A percentile compares a stretch with the other conserved stretches of the same genome.
Evolutionary conservation across 345 rosid species (phyloP).

Genomic region (Brassica nigra): DNA sequence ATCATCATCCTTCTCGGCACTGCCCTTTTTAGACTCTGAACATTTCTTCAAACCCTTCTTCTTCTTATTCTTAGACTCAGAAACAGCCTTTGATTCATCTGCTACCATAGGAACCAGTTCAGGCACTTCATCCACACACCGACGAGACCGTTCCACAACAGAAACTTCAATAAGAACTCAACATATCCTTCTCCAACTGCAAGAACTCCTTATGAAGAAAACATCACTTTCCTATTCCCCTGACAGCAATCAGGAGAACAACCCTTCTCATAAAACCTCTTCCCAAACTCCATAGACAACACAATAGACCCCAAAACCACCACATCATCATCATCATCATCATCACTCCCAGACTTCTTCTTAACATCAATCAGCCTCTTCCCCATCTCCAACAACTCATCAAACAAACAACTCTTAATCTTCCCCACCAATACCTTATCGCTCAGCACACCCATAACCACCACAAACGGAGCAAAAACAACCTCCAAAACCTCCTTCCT

Average conservation of each 20-base stretch:
- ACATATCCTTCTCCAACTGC: conserved; percentile 73
- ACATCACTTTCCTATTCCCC: conserved; percentile 81
- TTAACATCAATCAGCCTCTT: conserved; percentile 55
- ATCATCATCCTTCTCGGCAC: conserved; percentile 33
- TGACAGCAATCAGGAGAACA: conserved; percentile 69
- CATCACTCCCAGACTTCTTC: conserved; percentile 38
- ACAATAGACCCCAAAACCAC: conserved; percentile 63
- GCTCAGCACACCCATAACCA: conserved; percentile 51
- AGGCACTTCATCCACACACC: conserved; percentile 51
- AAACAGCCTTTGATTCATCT: conserved; percentile 34
- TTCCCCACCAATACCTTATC: conserved; percentile 75
- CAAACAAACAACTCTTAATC: conserved; percentile 76
- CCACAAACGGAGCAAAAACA: conserved; percentile 52
- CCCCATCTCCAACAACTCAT: conserved; percentile 58
- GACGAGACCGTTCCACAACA: conserved; percentile 38
- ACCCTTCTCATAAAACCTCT: conserved; percentile 73
- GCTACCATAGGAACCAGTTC: conserved; percentile 52
- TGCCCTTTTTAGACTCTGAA: conserved; percentile 48
- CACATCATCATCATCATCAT: conserved; percentile 53
- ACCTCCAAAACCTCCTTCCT: conserved; percentile 51
- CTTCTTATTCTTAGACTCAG: conserved; percentile 34
- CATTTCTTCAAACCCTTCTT: conserved; percentile 50
- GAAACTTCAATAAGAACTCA: conserved; percentile 46
- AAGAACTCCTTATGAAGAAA: conserved; percentile 66
- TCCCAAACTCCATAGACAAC: conserved; percentile 56